These are phyloP conservation scores for Xeromyces bisporus DNA, from an alignment of 495 filamentous ascomycete species.

Conservation along the genomic window DNA sequence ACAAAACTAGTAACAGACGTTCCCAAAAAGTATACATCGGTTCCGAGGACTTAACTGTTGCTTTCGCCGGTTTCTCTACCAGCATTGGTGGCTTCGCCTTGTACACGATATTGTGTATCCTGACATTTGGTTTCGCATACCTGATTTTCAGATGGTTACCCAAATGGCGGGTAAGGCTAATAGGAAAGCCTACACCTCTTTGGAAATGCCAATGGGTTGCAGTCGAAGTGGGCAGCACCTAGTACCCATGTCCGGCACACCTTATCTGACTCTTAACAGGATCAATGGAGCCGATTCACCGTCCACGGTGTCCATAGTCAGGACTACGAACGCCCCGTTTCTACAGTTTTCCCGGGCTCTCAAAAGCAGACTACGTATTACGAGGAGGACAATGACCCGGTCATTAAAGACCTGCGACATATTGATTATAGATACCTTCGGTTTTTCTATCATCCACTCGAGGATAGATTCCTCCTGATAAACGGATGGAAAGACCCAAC, in stretches of 20 bases:
- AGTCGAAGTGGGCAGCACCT: slow-evolving; percentile 42
- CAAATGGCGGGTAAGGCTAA: slow-evolving; percentile 60
- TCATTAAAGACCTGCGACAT: slow-evolving; percentile 49
- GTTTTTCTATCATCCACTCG: slow-evolving; percentile 76
- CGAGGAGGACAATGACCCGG: slow-evolving; percentile 76
- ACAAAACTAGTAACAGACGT: slow-evolving; percentile 35
- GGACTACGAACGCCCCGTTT: slow-evolving; percentile 63
- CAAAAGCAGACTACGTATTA: slow-evolving; percentile 32
- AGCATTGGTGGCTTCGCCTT: slow-evolving; percentile 44
- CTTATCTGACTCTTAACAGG: slow-evolving; percentile 25
- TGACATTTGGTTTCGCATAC: slow-evolving; percentile 63
- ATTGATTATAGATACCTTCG: slow-evolving; percentile 88
- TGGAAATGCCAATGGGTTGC: slow-evolving; percentile 76
- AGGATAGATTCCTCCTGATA: slow-evolving; percentile 71
- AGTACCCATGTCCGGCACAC: slow-evolving; percentile 1
- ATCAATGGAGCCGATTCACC: slow-evolving; percentile 86
- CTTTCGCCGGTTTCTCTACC: slow-evolving; percentile 78
- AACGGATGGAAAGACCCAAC: slow-evolving; percentile 85
- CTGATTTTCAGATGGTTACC: slow-evolving; percentile 82
- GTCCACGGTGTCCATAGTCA: slow-evolving; percentile 48
- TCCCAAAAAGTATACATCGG: slow-evolving; percentile 86
- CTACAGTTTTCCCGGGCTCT: slow-evolving; percentile 65
- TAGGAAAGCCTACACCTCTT: slow-evolving; percentile 50
- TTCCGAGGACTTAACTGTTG: slow-evolving; percentile 85
- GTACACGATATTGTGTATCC: slow-evolving; percentile 50